Conservation (phyloP, 2,329 filamentous ascomycete species). For the Phaeosphaeria sp. region DNA sequence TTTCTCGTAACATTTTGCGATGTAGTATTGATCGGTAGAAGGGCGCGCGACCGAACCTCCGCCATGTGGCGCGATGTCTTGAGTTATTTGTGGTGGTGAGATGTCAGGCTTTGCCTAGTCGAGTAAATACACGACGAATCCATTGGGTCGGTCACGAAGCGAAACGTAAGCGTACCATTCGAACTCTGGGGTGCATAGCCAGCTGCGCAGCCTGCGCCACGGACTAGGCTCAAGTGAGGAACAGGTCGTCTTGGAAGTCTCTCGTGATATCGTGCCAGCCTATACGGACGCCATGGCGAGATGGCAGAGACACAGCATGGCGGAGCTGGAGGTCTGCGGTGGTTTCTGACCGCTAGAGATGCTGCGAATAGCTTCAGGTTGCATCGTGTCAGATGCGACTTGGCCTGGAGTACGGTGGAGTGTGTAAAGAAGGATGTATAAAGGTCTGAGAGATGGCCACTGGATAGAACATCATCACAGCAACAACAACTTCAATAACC, state of each 20-base stretch:
- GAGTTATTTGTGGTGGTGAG: not conserved
- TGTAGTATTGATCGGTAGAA: not conserved
- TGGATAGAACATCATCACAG: not conserved
- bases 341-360: not conserved
- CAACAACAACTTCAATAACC: conserved; percentile 5
- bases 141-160: not conserved
- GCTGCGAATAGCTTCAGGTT: not conserved
- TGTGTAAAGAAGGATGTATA: not conserved
- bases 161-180: not conserved
- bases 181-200: conserved; percentile 2
- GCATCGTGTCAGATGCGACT: not conserved
- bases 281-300: not conserved
- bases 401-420: not conserved
- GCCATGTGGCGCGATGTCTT: not conserved
- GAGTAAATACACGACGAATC: not conserved
- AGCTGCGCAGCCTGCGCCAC: conserved; percentile 9
- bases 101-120: not conserved
- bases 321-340: conserved; percentile 1
- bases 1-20: not conserved
- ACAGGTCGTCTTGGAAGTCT: not conserved
- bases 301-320: not conserved
- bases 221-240: conserved; percentile 3
- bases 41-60: not conserved
- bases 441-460: not conserved
- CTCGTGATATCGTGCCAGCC: not conserved